Percentiles rank a stretch among this genome's conserved stretches.
Evolutionary conservation across 2,329 filamentous ascomycete genomes (phyloP).

Genomic region (Westerdykella aurantiaca): DNA sequence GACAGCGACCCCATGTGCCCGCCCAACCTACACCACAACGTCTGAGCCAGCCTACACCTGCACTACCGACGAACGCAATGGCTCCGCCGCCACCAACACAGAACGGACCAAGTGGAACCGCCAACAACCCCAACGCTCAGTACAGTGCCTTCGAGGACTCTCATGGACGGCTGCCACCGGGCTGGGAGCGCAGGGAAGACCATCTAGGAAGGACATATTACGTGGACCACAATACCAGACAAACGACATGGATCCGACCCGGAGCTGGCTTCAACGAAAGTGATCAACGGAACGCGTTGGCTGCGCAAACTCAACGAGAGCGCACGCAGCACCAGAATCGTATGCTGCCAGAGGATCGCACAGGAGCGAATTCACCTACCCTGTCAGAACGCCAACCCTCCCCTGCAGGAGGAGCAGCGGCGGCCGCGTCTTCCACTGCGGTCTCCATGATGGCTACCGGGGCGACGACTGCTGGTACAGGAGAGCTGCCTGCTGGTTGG

Average conservation of each 20-base stretch:
- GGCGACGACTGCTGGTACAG: conserved; percentile 87
- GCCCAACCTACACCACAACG: conserved; percentile 22
- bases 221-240: conserved; percentile 94
- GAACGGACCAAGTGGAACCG: not conserved
- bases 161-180: conserved; percentile 85
- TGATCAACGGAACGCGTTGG: conserved; percentile 71
- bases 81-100: conserved; percentile 29
- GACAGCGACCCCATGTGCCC: conserved; percentile 24
- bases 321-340: conserved; percentile 90
- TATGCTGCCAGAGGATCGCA: conserved; percentile 91
- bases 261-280: conserved; percentile 70
- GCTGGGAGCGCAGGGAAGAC: conserved; percentile 95
- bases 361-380: conserved; percentile 85
- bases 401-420: conserved; percentile 18
- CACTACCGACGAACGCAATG: conserved; percentile 39
- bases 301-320: conserved; percentile 88
- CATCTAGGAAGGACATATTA: conserved; percentile 95
- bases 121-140: conserved; percentile 19
- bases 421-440: conserved; percentile 46
- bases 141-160: conserved; percentile 94
- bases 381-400: conserved; percentile 50
- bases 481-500: conserved; percentile 92
- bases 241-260: conserved; percentile 93
- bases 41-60: conserved; percentile 25
- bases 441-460: conserved; percentile 92